Percentiles rank a stretch among this genome's conserved stretches.
Conservation (phyloP, 768 basidiomycete species). For the Megacollybia marginata region DNA sequence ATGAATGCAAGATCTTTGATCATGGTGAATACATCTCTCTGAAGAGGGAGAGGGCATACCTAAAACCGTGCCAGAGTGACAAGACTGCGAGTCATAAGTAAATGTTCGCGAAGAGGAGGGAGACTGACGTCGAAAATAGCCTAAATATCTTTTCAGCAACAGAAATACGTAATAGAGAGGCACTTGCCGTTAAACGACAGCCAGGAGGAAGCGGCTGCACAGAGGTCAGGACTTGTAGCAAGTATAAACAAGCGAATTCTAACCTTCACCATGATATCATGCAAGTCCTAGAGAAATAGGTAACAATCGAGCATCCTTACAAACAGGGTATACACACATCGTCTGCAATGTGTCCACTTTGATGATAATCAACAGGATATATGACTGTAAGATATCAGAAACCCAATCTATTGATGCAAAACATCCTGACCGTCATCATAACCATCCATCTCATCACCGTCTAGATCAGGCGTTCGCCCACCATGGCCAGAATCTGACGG, state of each 20-base stretch:
- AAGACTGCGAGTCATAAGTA: constrained; percentile 25
- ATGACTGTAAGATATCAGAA: constrained; percentile 43
- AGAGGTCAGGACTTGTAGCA: background rate
- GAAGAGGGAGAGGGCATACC: constrained; percentile 37
- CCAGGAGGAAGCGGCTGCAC: constrained; percentile 32
- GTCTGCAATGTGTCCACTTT: constrained; percentile 70
- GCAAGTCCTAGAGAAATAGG: constrained; percentile 31
- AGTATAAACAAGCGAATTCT: background rate
- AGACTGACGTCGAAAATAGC: constrained; percentile 42
- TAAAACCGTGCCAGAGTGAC: constrained; percentile 51
- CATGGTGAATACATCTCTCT: background rate
- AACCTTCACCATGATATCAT: constrained; percentile 35
- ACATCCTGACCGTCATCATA: constrained; percentile 57
- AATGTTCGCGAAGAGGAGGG: background rate
- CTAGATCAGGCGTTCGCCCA: constrained; percentile 74
- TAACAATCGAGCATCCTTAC: background rate
- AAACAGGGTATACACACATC: constrained; percentile 28
- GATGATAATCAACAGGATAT: constrained; percentile 82
- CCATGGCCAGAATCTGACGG: constrained; percentile 87
- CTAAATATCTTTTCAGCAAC: constrained; percentile 15
- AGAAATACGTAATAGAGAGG: background rate
- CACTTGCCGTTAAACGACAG: constrained; percentile 43
- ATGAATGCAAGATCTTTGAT: constrained; percentile 32
- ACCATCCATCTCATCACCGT: constrained; percentile 78
- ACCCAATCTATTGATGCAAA: no score